Evolutionary conservation across 768 basidiomycete genomes (phyloP).

Genomic region (Gelatoporia subvermispora): DNA sequence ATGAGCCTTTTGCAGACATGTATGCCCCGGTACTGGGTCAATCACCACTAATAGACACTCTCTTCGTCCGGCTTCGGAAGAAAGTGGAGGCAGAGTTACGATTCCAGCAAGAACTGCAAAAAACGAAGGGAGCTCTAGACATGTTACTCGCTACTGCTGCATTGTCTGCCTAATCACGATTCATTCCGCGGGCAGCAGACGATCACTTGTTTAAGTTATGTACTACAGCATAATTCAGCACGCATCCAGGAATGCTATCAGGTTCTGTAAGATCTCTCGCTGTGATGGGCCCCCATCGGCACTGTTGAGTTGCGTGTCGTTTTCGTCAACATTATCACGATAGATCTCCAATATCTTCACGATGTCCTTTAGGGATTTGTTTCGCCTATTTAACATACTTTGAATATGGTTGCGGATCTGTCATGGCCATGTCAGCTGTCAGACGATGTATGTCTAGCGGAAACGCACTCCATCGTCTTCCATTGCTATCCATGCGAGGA

Average conservation of each 20-base stretch:
- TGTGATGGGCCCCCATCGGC: conserved; percentile 45
- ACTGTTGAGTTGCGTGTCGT: conserved; percentile 28
- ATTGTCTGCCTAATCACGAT: conserved; percentile 17
- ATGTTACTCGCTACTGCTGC: conserved; percentile 75
- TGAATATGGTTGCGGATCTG: conserved; percentile 76
- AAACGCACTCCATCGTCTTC: conserved; percentile 91
- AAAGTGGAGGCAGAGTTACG: conserved; percentile 83
- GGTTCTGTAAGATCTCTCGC: conserved; percentile 61
- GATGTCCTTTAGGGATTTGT: conserved; percentile 65
- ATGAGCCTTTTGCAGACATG: conserved; percentile 56
- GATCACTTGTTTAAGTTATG: conserved; percentile 13
- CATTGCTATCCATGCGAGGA: conserved; percentile 93
- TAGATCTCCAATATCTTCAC: conserved; percentile 66
- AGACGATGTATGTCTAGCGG: background rate
- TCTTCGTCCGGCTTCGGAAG: conserved; percentile 76
- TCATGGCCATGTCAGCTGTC: background rate
- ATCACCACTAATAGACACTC: conserved; percentile 84
- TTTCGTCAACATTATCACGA: conserved; percentile 68
- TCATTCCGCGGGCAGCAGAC: conserved; percentile 8
- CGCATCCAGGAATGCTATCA: conserved; percentile 57
- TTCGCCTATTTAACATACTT: conserved; percentile 73
- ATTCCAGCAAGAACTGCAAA: conserved; percentile 83
- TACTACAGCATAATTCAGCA: conserved; percentile 25
- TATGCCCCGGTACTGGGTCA: conserved; percentile 91
- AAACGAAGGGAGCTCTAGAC: conserved; percentile 80